Base-by-base conservation (phyloP, 768 basidiomycete genomes). In the Russula brevipes region DNA sequence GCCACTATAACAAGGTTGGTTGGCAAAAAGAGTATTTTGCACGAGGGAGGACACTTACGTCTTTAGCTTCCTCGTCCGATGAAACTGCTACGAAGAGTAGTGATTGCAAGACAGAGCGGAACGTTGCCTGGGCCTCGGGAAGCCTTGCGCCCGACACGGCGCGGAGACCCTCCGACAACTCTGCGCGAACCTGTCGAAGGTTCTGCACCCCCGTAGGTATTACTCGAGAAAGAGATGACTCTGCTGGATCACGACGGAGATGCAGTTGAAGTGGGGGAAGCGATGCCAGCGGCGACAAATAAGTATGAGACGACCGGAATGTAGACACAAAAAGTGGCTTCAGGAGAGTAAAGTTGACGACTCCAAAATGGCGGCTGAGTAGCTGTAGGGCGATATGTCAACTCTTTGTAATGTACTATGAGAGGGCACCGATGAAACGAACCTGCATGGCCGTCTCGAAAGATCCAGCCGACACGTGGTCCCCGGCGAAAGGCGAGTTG, bases 401-500 rank as follows among this genome's bases (percentile, higher is more conserved):
- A 30, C 8, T 12, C 51, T 8, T 11, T 12, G 11, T n/a, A 45
- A 42, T 31, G 30, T 39, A 8, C 17, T 44, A 7, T 24, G 39
- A 5, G 39, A 9, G 11, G 16, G 50, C 9, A 38, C 33, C 14
- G 19, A 42, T 30, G 3, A 33, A 16, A 73, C 83, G 69, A 63
- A 93, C 92, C 87, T 95, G 90, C 94, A 97, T 98, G 5, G 96
- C 97, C 10, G 87, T 88, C 67, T 98, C 95, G 76, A 98, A 99
- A 30, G 91, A 91, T 4, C 97, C 97, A 36, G 93, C 96, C 19
- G 94, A 88, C 60, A 94, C 88, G 74, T 98, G 97, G 74, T 99
- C 97, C 49, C 83, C 91, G 14, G 93, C 94, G 71, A 97, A 83
- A 5, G 94, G 92, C 53, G 95, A 98, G 75, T 98, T 98, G 68